These are phyloP conservation scores for Deakozyma indianensis DNA, from an alignment of 805 yeast genomes.

Conservation along the genomic window DNA sequence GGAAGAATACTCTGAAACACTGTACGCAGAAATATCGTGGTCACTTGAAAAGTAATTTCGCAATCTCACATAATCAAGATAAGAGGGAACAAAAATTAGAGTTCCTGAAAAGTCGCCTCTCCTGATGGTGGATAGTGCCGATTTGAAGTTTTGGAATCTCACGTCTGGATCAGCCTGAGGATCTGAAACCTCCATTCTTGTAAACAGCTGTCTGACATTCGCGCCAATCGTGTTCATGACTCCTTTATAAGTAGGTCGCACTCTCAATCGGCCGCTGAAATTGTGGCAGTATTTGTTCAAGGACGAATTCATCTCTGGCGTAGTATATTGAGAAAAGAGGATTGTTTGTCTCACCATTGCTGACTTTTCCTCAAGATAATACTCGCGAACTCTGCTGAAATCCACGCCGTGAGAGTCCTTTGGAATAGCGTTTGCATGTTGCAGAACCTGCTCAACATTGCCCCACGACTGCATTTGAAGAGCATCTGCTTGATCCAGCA, in stretches of 20 bases:
- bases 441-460: conserved; percentile 54
- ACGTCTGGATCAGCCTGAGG: conserved; percentile 61
- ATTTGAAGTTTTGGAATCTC: conserved; percentile 70
- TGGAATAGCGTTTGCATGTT: conserved; percentile 64
- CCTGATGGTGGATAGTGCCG: conserved; percentile 46
- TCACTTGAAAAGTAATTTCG: conserved; percentile 50
- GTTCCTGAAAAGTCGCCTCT: conserved; percentile 58
- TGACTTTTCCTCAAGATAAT: conserved; percentile 79
- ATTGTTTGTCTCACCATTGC: conserved; percentile 61
- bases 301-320: conserved; percentile 70
- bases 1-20: conserved; percentile 70
- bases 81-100: conserved; percentile 68
- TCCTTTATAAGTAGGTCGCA: conserved; percentile 33
- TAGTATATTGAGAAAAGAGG: conserved; percentile 55
- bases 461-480: conserved; percentile 90
- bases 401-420: conserved; percentile 70
- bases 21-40: conserved; percentile 47
- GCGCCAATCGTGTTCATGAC: conserved; percentile 53
- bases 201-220: conserved; percentile 40
- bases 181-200: conserved; percentile 44
- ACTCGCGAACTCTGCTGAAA: conserved; percentile 81
- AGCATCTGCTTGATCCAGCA: conserved; percentile 75
- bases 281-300: conserved; percentile 24
- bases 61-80: conserved; percentile 70
- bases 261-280: conserved; percentile 23